Conservation (phyloP, 148 eudicot species). For the Rhododendron vialii region DNA sequence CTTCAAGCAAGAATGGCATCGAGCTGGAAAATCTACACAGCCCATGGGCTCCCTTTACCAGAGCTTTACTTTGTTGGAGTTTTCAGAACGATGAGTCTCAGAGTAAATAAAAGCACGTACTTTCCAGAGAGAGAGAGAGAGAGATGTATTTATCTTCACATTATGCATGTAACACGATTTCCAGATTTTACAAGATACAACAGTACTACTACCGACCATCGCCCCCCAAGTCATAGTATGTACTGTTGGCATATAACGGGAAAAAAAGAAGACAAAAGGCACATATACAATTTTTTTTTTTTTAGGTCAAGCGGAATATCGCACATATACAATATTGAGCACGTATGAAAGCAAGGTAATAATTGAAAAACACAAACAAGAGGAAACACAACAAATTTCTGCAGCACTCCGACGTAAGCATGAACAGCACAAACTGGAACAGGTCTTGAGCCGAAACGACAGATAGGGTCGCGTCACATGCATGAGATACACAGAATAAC, state of each 20-base stretch:
- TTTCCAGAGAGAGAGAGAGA: background rate
- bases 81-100: background rate
- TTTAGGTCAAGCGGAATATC: too few species aligned
- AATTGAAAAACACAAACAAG: background rate
- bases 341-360: background rate
- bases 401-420: background rate
- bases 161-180: background rate
- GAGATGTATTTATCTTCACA: background rate
- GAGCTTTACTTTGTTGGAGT: background rate
- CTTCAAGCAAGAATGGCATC: background rate
- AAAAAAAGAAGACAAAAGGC: background rate
- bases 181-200: background rate
- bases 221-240: background rate
- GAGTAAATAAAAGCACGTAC: too few species aligned
- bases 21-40: background rate
- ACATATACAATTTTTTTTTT: constrained; percentile 5
- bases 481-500: background rate
- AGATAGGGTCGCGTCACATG: background rate
- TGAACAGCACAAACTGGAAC: background rate
- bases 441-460: background rate
- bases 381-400: background rate
- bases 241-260: background rate
- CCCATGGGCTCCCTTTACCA: background rate
- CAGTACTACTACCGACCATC: background rate
- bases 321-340: background rate